phyloP scores from a whole-genome alignment of 768 basidiomycete genomes.

The Goffeauzyma gilvescens region DNA sequence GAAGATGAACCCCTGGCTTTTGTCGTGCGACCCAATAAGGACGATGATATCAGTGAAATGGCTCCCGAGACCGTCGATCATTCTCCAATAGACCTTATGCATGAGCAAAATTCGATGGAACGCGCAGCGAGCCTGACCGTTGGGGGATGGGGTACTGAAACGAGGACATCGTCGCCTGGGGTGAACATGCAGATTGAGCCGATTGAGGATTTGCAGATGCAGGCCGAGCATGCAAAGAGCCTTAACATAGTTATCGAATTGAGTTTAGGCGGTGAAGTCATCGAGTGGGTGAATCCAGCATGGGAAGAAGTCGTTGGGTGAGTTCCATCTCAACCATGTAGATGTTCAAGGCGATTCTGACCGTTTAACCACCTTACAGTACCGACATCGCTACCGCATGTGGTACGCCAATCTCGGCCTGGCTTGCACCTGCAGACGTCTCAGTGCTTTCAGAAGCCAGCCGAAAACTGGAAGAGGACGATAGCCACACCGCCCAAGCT shows the following conservation, averaged over 20 bases:
- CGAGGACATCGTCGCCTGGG: background rate
- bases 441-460: constrained; percentile 73
- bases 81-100: no score
- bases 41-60: constrained; percentile 36
- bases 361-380: background rate
- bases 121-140: background rate
- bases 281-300: constrained; percentile 89
- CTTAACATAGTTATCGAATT: constrained; percentile 93
- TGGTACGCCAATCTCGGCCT: constrained; percentile 60
- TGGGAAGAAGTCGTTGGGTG: constrained; percentile 65
- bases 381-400: background rate
- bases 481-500: constrained; percentile 83
- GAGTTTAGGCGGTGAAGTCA: constrained; percentile 76
- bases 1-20: constrained; percentile 81
- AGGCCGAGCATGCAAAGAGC: constrained; percentile 86
- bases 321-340: constrained; percentile 11
- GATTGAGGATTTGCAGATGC: constrained; percentile 65
- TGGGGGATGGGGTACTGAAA: no score
- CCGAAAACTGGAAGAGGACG: constrained; percentile 64
- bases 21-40: constrained; percentile 59
- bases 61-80: background rate
- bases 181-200: constrained; percentile 45
- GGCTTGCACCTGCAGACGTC: constrained; percentile 62
- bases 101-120: no score
- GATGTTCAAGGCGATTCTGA: constrained; percentile 39